Evolutionary conservation across 2,329 filamentous ascomycete genomes (phyloP), one percentile per base, ranked within the genome.

Genomic region (Stachybotrys echinatus): DNA sequence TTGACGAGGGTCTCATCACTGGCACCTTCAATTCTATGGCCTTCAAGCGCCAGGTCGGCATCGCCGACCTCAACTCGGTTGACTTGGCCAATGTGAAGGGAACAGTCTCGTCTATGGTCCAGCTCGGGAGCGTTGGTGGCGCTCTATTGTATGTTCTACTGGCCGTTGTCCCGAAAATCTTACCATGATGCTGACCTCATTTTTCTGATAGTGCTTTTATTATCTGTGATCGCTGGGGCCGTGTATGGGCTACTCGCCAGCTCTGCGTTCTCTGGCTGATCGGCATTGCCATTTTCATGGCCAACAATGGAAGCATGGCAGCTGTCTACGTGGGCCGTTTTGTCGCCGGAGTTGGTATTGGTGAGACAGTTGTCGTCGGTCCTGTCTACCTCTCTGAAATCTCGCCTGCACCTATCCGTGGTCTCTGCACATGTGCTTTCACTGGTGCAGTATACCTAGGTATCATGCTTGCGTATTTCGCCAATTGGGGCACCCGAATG

Each of bases 31-130:
- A 76, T 50, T 79, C 77, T n/a, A 72, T 75, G 50, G 72, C 79
- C 48, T 86, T 85, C 59, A 74, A 79, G 52, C 56, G 65, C 1
- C 72, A 72, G 22, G 80, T 85, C 61, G 61, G 76, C 48, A 74
- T 80, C 34, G 65, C 70, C 22, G 68, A 72, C 5, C 76, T 80
- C 54, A 67, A 64, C 48, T 56, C 67, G 4, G 67, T 73, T 12
- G 74, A 77, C 39, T 71, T 75, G 56, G 80, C 83, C 44, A 80
- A 83, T 59, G 81, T 82, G 63, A 78, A 83, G 62, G 79, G 74
- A 51, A 88, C 88, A 61, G 83, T 88, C 48, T 82, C 83, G 1
- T 77, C 81, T 21, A 88, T 88, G 85, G 85, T 88, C 0, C 84
- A 88, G 61, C 79, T 88, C 56, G 85, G 85, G 17, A 82, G 77